Evolutionary conservation across 208 protist species (phyloP).

Genomic region (Porcisia deanei): DNA sequence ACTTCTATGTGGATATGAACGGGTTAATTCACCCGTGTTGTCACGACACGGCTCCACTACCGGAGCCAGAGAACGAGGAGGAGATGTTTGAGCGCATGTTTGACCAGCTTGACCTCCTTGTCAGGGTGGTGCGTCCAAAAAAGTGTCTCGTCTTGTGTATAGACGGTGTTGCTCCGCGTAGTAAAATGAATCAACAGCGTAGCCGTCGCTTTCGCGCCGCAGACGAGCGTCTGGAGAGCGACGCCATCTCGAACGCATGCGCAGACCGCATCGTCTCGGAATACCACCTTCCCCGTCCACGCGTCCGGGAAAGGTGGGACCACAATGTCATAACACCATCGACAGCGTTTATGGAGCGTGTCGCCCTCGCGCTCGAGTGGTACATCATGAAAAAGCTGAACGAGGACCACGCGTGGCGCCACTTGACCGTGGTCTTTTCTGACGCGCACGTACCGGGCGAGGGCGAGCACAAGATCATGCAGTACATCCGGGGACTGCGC

Average conservation of each 20-base stretch:
- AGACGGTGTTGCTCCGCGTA: constrained; percentile 98
- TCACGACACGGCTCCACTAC: constrained; percentile 95
- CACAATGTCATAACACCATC: constrained; percentile 99
- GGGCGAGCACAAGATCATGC: constrained; percentile 96
- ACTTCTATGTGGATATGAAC: constrained; percentile 99
- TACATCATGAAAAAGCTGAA: constrained; percentile 96
- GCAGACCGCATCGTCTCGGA: constrained; percentile 56
- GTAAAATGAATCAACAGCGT: constrained; percentile 99
- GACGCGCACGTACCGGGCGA: constrained; percentile 98
- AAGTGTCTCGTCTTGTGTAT: constrained; percentile 98
- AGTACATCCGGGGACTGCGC: constrained; percentile 91
- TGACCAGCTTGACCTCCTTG: constrained; percentile 97
- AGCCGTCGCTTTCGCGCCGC: constrained; percentile 96
- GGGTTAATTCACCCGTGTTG: constrained; percentile 99
- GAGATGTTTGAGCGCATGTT: constrained; percentile 96
- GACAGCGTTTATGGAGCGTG: constrained; percentile 98
- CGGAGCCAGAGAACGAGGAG: constrained; percentile 83
- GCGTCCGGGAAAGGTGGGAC: constrained; percentile 92
- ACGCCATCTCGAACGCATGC: constrained; percentile 65
- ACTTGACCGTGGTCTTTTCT: constrained; percentile 95
- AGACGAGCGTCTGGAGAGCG: constrained; percentile 87
- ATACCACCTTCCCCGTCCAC: constrained; percentile 59
- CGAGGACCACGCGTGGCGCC: constrained; percentile 92
- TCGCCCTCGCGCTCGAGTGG: constrained; percentile 91
- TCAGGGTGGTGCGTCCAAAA: constrained; percentile 96